phyloP scores from a whole-genome alignment of 1,284 basidiomycete genomes.

The Vanrija humicola region DNA sequence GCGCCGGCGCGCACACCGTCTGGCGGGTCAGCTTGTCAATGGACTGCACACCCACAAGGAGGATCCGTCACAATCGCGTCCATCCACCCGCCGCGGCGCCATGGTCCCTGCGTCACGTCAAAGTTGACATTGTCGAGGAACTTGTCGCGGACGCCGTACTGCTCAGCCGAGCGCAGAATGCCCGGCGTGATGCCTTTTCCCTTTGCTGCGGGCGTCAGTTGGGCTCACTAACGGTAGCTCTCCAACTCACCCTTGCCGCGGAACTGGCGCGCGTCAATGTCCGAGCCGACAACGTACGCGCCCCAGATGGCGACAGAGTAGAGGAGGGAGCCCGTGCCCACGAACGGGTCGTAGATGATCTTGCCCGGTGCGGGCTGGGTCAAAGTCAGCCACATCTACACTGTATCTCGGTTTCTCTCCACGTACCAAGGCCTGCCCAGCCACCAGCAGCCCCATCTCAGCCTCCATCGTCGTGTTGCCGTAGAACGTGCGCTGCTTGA shows the following conservation, averaged over 20 bases:
- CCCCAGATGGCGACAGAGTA: conserved; percentile 83
- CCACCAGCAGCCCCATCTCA: conserved; percentile 91
- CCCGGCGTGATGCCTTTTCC: conserved; percentile 55
- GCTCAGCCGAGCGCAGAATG: conserved; percentile 71
- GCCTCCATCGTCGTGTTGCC: conserved; percentile 99
- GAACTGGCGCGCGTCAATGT: conserved; percentile 97
- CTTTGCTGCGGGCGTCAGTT: conserved; percentile 39
- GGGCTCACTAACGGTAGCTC: too few species aligned
- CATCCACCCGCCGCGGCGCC: conserved; percentile 80
- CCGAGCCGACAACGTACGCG: conserved; percentile 80
- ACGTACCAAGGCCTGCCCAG: conserved; percentile 80
- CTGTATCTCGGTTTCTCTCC: too few species aligned
- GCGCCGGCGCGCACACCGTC: conserved; percentile 96
- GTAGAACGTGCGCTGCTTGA: conserved; percentile 86
- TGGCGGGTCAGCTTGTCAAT: conserved; percentile 33
- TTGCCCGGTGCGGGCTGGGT: conserved; percentile 76
- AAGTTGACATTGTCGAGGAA: conserved; percentile 85
- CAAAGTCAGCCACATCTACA: not conserved
- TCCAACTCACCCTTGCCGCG: conserved; percentile 72
- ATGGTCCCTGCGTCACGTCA: conserved; percentile 84
- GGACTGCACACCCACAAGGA: conserved; percentile 62
- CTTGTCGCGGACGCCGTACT: conserved; percentile 73
- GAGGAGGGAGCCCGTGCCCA: conserved; percentile 93
- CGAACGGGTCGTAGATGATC: conserved; percentile 92
- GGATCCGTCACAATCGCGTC: conserved; percentile 95